Evolutionary conservation across 192 early-diverging fungal genomes (phyloP), one percentile per base, ranked within the genome.

Genomic region (Coemansia sp.): DNA sequence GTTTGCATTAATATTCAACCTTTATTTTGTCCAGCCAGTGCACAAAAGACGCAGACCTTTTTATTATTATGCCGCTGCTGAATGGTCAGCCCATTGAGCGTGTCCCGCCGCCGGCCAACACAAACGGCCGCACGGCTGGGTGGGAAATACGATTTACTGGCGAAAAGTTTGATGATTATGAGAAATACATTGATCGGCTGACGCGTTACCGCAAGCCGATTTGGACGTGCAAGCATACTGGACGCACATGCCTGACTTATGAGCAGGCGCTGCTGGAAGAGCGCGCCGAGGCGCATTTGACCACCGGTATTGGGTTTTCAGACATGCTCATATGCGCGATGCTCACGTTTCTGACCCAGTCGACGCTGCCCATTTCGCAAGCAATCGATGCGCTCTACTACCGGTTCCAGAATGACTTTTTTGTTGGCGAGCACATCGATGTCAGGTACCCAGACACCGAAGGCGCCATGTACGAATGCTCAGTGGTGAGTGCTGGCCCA

Each of bases 161-260:
- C 38, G 79, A 82, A 39, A 47, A 50, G n/a, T 82, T 82, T 27
- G 49, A 45, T 12, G 73, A 82, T 57, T 82, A 82, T 57, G 92
- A 91, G 4, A 85, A 90, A 24, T 93, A 90, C 66, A 71, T 88
- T 39, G 85, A 83, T 4, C 85, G 90, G 8, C 79, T 85, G 43
- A 64, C 73, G 24, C 78, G 93, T 12, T 94, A 94, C 64, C 82
- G 84, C 22, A 86, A 88, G 57, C 84, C 82, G 39, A 70, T 85
- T 22, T 97, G 93, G 88, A 83, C 90, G 60, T 95, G 94, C 75
- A 83, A 85, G 48, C 78, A 80, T 5, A 91, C 92, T 1, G 91
- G 93, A 1, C 90, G 87, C 64, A 70, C 75, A 21, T 75, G 85
- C 43, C 72, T 97, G 53, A 94, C 90, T 0, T 97, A 89, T 61